A percentile compares a stretch with the other conserved stretches of the same genome.
Conservation (phyloP, 768 basidiomycete species). For the Vararia minispora region DNA sequence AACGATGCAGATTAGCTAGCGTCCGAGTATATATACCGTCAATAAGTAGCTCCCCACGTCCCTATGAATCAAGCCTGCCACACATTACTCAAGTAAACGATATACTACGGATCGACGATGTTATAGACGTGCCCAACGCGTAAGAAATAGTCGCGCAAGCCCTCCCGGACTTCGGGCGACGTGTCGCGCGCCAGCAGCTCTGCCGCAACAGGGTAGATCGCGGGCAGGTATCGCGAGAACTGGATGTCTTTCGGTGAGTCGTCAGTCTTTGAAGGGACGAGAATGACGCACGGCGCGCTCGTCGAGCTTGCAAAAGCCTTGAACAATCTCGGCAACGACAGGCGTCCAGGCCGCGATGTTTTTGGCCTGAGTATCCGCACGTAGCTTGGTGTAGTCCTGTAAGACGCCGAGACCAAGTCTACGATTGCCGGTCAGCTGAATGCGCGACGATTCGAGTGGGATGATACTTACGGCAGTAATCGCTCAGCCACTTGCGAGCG, state of each 20-base stretch:
- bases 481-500: conserved; percentile 71
- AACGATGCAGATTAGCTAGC: too few relatives aligned
- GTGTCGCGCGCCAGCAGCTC: conserved; percentile 79
- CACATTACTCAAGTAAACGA: too few relatives aligned
- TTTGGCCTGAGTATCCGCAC: conserved; percentile 83
- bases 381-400: conserved; percentile 83
- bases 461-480: conserved; percentile 49
- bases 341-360: conserved; percentile 98
- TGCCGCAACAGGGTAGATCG: conserved; percentile 83
- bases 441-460: neutral
- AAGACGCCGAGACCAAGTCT: conserved; percentile 85
- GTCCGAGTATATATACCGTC: too few relatives aligned
- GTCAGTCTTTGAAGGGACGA: neutral
- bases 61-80: too few relatives aligned
- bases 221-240: conserved; percentile 83
- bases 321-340: conserved; percentile 91
- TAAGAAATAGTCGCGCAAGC: conserved; percentile 68
- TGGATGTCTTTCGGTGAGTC: conserved; percentile 21
- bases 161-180: conserved; percentile 70
- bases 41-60: too few relatives aligned
- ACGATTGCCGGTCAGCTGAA: conserved; percentile 7
- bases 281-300: conserved; percentile 66
- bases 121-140: conserved; percentile 67
- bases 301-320: conserved; percentile 84
- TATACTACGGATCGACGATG: conserved; percentile 57